Conservation (phyloP, 2,329 filamentous ascomycete genomes). For the Fusarium papillatum region DNA sequence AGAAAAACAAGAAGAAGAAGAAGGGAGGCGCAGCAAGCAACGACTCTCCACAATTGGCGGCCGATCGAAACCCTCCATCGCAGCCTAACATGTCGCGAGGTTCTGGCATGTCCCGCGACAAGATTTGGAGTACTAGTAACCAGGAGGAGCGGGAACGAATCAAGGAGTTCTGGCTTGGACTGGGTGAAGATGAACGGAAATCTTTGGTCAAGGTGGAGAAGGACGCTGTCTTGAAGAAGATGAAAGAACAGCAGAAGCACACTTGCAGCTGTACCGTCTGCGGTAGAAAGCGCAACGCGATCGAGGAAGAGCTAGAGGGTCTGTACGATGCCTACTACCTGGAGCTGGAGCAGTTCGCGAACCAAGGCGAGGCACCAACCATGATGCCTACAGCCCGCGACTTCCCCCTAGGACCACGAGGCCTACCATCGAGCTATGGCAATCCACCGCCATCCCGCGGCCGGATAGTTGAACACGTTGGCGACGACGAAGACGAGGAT, state of each 20-base stretch:
- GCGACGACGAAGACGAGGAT: slow-evolving; percentile 68
- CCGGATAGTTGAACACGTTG: slow-evolving; percentile 78
- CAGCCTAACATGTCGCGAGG: slow-evolving; percentile 48
- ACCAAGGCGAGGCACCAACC: slow-evolving; percentile 79
- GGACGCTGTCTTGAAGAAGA: slow-evolving; percentile 96
- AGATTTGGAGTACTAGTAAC: slow-evolving; percentile 98
- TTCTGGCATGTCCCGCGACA: slow-evolving; percentile 76
- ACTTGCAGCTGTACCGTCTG: slow-evolving; percentile 99
- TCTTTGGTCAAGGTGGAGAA: slow-evolving; percentile 98
- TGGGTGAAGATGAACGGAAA: slow-evolving; percentile 95
- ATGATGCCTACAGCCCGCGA: slow-evolving; percentile 66
- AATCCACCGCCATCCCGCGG: slow-evolving; percentile 80
- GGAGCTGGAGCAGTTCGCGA: slow-evolving; percentile 97
- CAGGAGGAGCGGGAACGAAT: slow-evolving; percentile 96
- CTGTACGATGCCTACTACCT: slow-evolving; percentile 99
- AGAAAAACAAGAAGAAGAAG: slow-evolving; percentile 80
- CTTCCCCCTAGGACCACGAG: slow-evolving; percentile 70
- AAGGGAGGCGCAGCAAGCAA: slow-evolving; percentile 52
- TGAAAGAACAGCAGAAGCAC: slow-evolving; percentile 99
- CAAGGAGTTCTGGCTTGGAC: slow-evolving; percentile 96
- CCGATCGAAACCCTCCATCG: slow-evolving; percentile 32
- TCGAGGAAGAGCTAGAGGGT: slow-evolving; percentile 97
- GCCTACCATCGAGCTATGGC: slow-evolving; percentile 69
- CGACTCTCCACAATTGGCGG: slow-evolving; percentile 34
- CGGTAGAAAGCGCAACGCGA: slow-evolving; percentile 94